Conservation (phyloP, 73 alveolate species). For the Uronychia setigera region DNA sequence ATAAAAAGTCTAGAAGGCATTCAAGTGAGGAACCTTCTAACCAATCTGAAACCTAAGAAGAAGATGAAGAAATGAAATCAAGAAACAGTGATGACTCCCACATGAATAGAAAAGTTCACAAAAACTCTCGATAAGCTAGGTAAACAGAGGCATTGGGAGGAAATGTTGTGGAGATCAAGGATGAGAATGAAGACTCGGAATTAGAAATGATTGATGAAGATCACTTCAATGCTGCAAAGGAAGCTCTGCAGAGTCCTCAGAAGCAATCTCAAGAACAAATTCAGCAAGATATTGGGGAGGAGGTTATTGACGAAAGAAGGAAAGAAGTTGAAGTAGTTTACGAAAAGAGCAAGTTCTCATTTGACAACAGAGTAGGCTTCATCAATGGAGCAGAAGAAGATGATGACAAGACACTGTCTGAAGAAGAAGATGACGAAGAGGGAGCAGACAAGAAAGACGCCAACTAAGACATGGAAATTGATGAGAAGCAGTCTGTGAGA, state of each 20-base stretch:
- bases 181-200: background rate
- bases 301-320: too few relatives aligned
- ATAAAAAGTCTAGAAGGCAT: background rate
- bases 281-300: too few relatives aligned
- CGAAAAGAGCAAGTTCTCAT: too few relatives aligned
- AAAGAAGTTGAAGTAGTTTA: too few relatives aligned
- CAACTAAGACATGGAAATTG: background rate
- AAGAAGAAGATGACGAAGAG: slow-evolving; percentile 2
- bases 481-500: background rate
- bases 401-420: background rate
- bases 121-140: background rate
- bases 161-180: too few relatives aligned
- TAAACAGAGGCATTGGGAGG: too few relatives aligned
- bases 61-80: background rate
- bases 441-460: background rate
- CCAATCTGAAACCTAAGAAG: background rate
- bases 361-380: too few relatives aligned
- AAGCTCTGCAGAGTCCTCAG: too few relatives aligned
- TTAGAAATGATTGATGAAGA: too few relatives aligned
- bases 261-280: too few relatives aligned
- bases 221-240: too few relatives aligned
- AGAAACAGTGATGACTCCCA: background rate
- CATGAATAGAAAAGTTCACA: background rate
- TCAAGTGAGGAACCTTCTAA: background rate
- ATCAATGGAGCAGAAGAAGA: too few relatives aligned